Evolutionary conservation across 2,329 filamentous ascomycete genomes (phyloP).

Genomic region (Chaetomiaceae sp.): DNA sequence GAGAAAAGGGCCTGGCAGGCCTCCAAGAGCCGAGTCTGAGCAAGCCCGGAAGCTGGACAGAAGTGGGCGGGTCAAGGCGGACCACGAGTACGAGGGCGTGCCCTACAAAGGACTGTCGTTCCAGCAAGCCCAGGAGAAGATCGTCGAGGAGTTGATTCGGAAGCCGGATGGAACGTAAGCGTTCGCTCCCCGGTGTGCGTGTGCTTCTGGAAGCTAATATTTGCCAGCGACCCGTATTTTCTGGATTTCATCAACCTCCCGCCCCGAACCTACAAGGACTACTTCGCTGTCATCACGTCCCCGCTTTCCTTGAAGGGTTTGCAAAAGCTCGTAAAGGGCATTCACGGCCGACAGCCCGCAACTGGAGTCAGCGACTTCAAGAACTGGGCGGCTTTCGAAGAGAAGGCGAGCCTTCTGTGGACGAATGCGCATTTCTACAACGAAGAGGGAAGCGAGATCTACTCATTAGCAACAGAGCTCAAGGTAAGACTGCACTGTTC

Average conservation of each 20-base stretch:
- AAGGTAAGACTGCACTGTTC: slow-evolving; percentile 50
- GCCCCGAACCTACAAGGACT: slow-evolving; percentile 70
- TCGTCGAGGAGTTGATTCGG: slow-evolving; percentile 70
- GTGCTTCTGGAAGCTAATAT: background rate
- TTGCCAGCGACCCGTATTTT: slow-evolving; percentile 61
- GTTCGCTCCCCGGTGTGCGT: background rate
- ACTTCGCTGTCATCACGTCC: slow-evolving; percentile 77
- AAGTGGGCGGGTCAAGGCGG: slow-evolving; percentile 36
- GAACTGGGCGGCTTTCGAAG: slow-evolving; percentile 76
- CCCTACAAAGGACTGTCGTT: slow-evolving; percentile 70
- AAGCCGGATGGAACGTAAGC: slow-evolving; percentile 60
- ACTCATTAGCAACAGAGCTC: slow-evolving; percentile 68
- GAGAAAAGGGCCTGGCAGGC: slow-evolving; percentile 31
- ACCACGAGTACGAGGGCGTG: slow-evolving; percentile 50
- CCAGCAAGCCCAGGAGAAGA: slow-evolving; percentile 81
- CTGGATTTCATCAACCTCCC: slow-evolving; percentile 76
- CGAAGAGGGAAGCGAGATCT: slow-evolving; percentile 84
- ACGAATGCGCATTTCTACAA: slow-evolving; percentile 85
- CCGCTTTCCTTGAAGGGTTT: slow-evolving; percentile 74
- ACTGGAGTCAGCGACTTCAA: slow-evolving; percentile 67
- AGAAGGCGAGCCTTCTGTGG: slow-evolving; percentile 78
- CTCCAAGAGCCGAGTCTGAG: slow-evolving; percentile 33
- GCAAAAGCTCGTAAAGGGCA: slow-evolving; percentile 70
- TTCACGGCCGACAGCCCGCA: slow-evolving; percentile 61
- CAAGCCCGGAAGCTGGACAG: slow-evolving; percentile 27